Percentiles rank a stretch among this genome's conserved stretches.
phyloP scores from a whole-genome alignment of 2,329 filamentous ascomycete species.

The Stemphylium vesicarium region DNA sequence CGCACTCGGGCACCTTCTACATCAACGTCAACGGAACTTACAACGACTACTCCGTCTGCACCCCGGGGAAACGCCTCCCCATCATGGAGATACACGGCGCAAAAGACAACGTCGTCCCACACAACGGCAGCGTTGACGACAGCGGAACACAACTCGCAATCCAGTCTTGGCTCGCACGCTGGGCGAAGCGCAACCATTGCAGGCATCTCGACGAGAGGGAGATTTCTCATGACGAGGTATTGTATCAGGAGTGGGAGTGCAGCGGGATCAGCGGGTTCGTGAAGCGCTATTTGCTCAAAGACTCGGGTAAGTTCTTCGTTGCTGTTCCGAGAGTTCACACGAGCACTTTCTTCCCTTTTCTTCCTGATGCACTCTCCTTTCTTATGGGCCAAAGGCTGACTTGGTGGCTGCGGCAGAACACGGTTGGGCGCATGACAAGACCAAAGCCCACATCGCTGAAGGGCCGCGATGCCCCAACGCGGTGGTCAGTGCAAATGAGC shows the following conservation, averaged over 20 bases:
- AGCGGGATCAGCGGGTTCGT: conserved; percentile 43
- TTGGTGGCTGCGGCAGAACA: conserved; percentile 35
- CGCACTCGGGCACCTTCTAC: conserved; percentile 57
- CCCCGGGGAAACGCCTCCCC: conserved; percentile 48
- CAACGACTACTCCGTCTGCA: conserved; percentile 53
- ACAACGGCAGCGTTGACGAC: conserved; percentile 52
- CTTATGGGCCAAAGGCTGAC: too few species aligned
- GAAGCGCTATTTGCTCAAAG: conserved; percentile 56
- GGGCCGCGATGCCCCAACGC: conserved; percentile 49
- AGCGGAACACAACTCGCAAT: conserved; percentile 56
- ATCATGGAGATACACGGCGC: conserved; percentile 61
- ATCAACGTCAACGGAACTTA: conserved; percentile 49
- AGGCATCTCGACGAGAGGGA: conserved; percentile 38
- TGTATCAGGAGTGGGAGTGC: conserved; percentile 54
- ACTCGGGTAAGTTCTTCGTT: conserved; percentile 48
- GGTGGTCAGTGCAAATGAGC: conserved; percentile 53
- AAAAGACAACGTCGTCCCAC: conserved; percentile 55
- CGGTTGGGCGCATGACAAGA: conserved; percentile 55
- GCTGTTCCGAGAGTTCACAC: background rate
- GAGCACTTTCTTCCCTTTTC: background rate
- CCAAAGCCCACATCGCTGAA: conserved; percentile 53
- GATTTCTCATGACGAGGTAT: conserved; percentile 51
- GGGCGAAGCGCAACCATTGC: conserved; percentile 53
- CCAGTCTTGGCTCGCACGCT: conserved; percentile 51
- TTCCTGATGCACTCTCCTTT: too few species aligned